A percentile compares a stretch with the other conserved stretches of the same genome.
Evolutionary conservation across 2,329 filamentous ascomycete species (phyloP).

Genomic region (Neonectria sp.): DNA sequence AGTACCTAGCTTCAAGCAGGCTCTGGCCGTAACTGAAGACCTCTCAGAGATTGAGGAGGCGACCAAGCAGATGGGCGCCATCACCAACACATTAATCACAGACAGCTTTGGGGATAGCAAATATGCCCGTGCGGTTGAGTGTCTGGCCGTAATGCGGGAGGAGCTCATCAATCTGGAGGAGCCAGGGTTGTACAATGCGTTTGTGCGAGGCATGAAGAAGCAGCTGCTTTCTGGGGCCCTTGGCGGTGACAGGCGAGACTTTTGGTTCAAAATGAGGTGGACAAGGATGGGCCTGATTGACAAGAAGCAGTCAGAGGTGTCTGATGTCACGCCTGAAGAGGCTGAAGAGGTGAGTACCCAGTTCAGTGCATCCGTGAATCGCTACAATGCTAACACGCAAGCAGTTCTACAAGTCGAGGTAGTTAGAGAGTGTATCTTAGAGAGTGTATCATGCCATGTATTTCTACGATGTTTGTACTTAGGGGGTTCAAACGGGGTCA

Average conservation of each 20-base stretch:
- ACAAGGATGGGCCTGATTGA: conserved; percentile 82
- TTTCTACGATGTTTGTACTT: conserved; percentile 11
- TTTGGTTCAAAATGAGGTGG: conserved; percentile 83
- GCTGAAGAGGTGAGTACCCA: conserved; percentile 70
- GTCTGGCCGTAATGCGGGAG: conserved; percentile 82
- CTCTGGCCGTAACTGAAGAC: conserved; percentile 73
- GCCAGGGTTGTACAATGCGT: conserved; percentile 82
- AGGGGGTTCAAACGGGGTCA: conserved; percentile 4
- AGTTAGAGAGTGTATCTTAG: conserved; percentile 17
- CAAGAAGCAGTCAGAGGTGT: conserved; percentile 71
- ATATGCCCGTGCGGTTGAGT: conserved; percentile 83
- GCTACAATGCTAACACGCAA: conserved; percentile 43
- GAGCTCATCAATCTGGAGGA: conserved; percentile 83
- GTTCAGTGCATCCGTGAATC: background rate
- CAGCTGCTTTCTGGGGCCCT: conserved; percentile 79
- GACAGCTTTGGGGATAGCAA: conserved; percentile 82
- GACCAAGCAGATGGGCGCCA: conserved; percentile 79
- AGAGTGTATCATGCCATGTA: conserved; percentile 15
- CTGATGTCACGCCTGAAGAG: conserved; percentile 78
- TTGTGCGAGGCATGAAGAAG: conserved; percentile 79
- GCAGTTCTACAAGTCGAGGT: conserved; percentile 58
- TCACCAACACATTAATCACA: conserved; percentile 78
- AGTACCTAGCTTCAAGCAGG: conserved; percentile 91
- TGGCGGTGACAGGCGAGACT: conserved; percentile 82
- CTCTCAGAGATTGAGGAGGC: conserved; percentile 76